phyloP scores from a whole-genome alignment of 495 filamentous ascomycete genomes.

The Daldinia concentrica region DNA sequence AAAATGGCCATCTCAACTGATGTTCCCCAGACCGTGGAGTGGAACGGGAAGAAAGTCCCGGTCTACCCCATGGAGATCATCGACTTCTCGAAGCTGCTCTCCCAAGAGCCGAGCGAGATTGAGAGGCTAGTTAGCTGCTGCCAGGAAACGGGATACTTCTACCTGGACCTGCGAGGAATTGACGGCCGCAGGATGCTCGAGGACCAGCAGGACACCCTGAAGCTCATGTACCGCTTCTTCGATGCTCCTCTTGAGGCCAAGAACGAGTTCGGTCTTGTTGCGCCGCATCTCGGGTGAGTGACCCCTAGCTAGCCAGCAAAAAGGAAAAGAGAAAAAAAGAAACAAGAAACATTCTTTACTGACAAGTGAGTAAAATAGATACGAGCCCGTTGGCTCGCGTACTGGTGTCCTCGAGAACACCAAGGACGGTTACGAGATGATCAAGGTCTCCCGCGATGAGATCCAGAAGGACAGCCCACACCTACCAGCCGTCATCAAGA shows the following conservation, averaged over 20 bases:
- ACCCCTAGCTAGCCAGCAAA: neutral
- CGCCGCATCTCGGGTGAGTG: slow-evolving; percentile 54
- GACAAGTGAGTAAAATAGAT: slow-evolving; percentile 43
- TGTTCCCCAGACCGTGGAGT: slow-evolving; percentile 55
- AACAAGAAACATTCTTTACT: neutral
- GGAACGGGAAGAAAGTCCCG: slow-evolving; percentile 62
- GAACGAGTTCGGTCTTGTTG: slow-evolving; percentile 60
- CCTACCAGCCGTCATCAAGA: slow-evolving; percentile 59
- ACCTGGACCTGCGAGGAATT: slow-evolving; percentile 61
- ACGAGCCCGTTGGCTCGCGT: slow-evolving; percentile 61
- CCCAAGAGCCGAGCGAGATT: slow-evolving; percentile 58
- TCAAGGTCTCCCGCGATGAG: slow-evolving; percentile 61
- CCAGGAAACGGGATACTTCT: slow-evolving; percentile 63
- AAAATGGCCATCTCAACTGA: slow-evolving; percentile 56
- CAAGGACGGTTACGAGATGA: slow-evolving; percentile 65
- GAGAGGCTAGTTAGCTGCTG: slow-evolving; percentile 60
- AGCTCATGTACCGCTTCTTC: slow-evolving; percentile 64
- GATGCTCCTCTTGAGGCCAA: slow-evolving; percentile 57
- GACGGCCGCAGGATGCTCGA: slow-evolving; percentile 58
- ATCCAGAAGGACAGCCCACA: slow-evolving; percentile 57
- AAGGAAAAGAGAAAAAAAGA: slow-evolving; percentile 23
- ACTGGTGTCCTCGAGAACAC: slow-evolving; percentile 59
- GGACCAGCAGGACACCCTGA: slow-evolving; percentile 58
- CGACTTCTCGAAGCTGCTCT: slow-evolving; percentile 58
- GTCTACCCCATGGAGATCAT: slow-evolving; percentile 61